A percentile compares a stretch with the other conserved stretches of the same genome.
phyloP scores from a whole-genome alignment of 139 green algal species.

The Tetradesmus lagerheimii region DNA sequence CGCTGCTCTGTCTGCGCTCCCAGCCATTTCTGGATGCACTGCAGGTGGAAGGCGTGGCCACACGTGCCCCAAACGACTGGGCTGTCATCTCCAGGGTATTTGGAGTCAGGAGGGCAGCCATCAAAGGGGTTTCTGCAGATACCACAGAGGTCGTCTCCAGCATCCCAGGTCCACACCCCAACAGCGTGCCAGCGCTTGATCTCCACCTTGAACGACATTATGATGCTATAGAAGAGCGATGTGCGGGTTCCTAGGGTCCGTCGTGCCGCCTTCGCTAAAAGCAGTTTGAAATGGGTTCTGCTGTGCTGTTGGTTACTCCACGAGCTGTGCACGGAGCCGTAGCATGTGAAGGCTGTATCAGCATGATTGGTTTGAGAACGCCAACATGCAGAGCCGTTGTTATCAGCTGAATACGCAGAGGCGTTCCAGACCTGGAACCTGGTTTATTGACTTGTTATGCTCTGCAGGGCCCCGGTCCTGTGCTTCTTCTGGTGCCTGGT shows the following conservation, averaged over 20 bases:
- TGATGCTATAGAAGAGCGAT: background rate
- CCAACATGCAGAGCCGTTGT: too few species aligned
- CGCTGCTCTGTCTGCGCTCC: conserved; percentile 67
- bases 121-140: conserved; percentile 78
- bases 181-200: conserved; percentile 81
- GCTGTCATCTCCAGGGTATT: conserved; percentile 81
- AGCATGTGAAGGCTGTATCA: too few species aligned
- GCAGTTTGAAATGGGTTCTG: background rate
- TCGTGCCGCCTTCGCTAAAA: background rate
- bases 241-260: too few species aligned
- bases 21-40: conserved; percentile 82
- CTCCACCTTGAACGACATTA: conserved; percentile 67
- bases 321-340: background rate
- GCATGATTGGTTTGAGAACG: too few species aligned
- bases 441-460: too few species aligned
- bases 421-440: too few species aligned
- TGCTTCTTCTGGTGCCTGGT: too few species aligned
- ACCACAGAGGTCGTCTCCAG: conserved; percentile 77
- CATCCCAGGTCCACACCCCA: conserved; percentile 78
- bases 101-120: conserved; percentile 74
- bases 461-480: too few species aligned
- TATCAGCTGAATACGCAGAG: too few species aligned
- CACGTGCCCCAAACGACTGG: conserved; percentile 78
- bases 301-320: background rate
- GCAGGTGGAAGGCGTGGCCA: conserved; percentile 76